These are phyloP conservation scores for Candida sp. DNA, from an alignment of 1,139 yeast species.

Conservation along the genomic window DNA sequence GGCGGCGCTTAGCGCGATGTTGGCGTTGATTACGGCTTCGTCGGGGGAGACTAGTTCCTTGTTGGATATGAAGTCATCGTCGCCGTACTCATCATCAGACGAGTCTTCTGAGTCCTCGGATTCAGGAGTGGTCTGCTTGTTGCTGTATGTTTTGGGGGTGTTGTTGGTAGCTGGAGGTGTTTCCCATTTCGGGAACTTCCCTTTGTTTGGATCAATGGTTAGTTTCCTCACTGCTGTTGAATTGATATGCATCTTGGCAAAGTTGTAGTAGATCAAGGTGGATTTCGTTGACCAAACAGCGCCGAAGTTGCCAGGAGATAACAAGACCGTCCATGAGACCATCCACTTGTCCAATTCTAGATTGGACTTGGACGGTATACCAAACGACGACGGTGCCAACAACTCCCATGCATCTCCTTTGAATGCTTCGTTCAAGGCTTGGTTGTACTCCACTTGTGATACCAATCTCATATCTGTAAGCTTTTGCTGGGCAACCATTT, in stretches of 20 bases:
- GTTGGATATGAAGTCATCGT: constrained; percentile 41
- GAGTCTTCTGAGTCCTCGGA: constrained; percentile 23
- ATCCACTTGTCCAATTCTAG: constrained; percentile 77
- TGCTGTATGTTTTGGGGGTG: background rate
- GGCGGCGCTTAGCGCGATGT: constrained; percentile 67
- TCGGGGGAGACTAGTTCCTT: constrained; percentile 40
- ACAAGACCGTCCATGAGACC: constrained; percentile 78
- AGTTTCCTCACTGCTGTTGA: constrained; percentile 56
- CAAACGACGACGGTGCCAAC: constrained; percentile 62
- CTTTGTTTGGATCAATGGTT: constrained; percentile 34
- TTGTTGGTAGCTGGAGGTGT: background rate
- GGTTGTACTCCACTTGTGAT: constrained; percentile 75
- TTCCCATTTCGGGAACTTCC: constrained; percentile 28
- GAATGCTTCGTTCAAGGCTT: constrained; percentile 64
- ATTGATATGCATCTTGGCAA: constrained; percentile 77
- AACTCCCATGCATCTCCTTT: constrained; percentile 67
- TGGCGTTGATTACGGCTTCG: constrained; percentile 37
- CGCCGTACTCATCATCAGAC: constrained; percentile 27
- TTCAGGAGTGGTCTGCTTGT: background rate
- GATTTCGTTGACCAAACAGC: constrained; percentile 77
- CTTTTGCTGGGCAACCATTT: constrained; percentile 10
- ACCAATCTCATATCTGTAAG: constrained; percentile 65
- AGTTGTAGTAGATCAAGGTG: constrained; percentile 70
- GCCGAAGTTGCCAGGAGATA: constrained; percentile 62
- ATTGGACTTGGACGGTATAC: constrained; percentile 70